Percentiles rank a stretch among this genome's conserved stretches.
Evolutionary conservation across 495 filamentous ascomycete genomes (phyloP).

Genomic region (Echria macrotheca): DNA sequence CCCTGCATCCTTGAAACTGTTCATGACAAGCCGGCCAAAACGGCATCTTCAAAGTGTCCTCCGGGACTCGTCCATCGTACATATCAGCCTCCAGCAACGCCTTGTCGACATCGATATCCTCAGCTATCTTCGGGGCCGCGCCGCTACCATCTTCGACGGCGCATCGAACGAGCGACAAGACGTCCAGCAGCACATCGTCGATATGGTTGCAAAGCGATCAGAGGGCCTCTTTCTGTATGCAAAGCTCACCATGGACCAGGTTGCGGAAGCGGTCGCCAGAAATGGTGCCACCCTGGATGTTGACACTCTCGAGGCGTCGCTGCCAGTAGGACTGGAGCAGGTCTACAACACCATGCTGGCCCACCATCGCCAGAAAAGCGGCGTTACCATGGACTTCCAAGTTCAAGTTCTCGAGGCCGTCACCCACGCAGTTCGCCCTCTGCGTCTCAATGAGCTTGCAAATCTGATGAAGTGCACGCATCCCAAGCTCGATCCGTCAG

Average conservation of each 20-base stretch:
- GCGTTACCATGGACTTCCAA: conserved; percentile 34
- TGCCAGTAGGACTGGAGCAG: conserved; percentile 33
- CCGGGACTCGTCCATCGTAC: conserved; percentile 11
- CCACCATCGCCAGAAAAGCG: conserved; percentile 33
- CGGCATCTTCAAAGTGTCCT: conserved; percentile 20
- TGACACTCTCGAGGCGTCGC: conserved; percentile 10
- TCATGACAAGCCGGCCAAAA: conserved; percentile 37
- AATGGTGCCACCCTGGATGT: conserved; percentile 11
- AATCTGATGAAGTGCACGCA: conserved; percentile 24
- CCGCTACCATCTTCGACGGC: conserved; percentile 27
- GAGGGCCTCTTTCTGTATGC: conserved; percentile 40
- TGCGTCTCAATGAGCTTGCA: conserved; percentile 45
- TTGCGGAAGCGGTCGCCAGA: conserved; percentile 31
- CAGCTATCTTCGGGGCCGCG: conserved; percentile 10
- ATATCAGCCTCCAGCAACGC: conserved; percentile 29
- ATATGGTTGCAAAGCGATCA: conserved; percentile 16
- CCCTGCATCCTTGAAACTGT: conserved; percentile 31
- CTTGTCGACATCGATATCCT: conserved; percentile 30
- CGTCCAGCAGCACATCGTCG: conserved; percentile 11
- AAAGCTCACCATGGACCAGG: conserved; percentile 26
- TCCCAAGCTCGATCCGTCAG: not conserved
- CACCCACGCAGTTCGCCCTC: conserved; percentile 41
- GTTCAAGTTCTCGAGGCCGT: conserved; percentile 37
- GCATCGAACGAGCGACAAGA: conserved; percentile 8
- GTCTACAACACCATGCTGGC: conserved; percentile 39